These are phyloP conservation scores for Penicillium polonicum DNA, from an alignment of 2,329 filamentous ascomycete species.

Conservation along the genomic window DNA sequence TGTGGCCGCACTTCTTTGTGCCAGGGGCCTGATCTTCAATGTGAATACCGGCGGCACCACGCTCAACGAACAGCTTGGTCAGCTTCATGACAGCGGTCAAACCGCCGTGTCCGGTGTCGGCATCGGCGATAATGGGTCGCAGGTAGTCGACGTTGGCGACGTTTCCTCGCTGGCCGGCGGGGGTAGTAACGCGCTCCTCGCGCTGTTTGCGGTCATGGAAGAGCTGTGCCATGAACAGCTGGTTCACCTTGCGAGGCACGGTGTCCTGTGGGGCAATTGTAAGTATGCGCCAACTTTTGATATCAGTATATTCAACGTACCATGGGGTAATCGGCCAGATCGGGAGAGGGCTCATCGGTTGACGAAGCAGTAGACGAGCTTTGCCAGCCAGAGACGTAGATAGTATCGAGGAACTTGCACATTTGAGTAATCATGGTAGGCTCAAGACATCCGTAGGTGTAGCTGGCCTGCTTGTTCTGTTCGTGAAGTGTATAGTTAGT, in stretches of 20 bases:
- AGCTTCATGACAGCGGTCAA: slow-evolving; percentile 99
- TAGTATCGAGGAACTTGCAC: slow-evolving; percentile 97
- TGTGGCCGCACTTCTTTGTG: slow-evolving; percentile 99
- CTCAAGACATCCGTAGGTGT: slow-evolving; percentile 95
- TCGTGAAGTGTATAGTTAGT: slow-evolving; percentile 12
- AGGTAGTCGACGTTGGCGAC: slow-evolving; percentile 87
- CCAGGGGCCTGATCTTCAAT: slow-evolving; percentile 98
- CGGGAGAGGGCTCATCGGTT: slow-evolving; percentile 92
- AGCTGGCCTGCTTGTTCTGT: slow-evolving; percentile 80
- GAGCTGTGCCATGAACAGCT: slow-evolving; percentile 96
- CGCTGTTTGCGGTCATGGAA: slow-evolving; percentile 99
- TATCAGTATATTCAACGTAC: slow-evolving; percentile 49
- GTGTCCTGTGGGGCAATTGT: slow-evolving; percentile 65
- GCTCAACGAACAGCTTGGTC: slow-evolving; percentile 95
- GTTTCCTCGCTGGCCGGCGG: slow-evolving; percentile 69
- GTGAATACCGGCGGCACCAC: slow-evolving; percentile 94
- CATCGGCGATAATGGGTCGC: slow-evolving; percentile 92
- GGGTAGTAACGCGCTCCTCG: slow-evolving; percentile 80
- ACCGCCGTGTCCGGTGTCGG: slow-evolving; percentile 94
- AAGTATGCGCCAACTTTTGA: slow-evolving; percentile 9
- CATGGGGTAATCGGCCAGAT: slow-evolving; percentile 96
- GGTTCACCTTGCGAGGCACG: slow-evolving; percentile 95
- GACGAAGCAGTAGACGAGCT: slow-evolving; percentile 94
- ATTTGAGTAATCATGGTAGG: slow-evolving; percentile 99
- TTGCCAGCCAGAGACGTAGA: slow-evolving; percentile 99